Evolutionary conservation across 257 asterid genomes (phyloP), one percentile per base, ranked within the genome.

Genomic region (Ballota nigra): DNA sequence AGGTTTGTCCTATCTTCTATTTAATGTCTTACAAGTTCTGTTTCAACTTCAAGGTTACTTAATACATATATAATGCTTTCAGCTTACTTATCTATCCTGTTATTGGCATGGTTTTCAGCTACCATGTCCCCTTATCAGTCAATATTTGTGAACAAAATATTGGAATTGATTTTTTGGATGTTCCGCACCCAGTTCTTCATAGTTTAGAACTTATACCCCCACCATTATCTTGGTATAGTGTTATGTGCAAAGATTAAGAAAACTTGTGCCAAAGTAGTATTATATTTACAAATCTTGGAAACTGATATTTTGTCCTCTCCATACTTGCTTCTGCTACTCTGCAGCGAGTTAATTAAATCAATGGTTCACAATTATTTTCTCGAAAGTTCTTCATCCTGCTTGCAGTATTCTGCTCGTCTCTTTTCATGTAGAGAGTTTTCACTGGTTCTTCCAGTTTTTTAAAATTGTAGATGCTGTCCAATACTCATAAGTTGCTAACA

Each of bases 1-100:
- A 89, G 97, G 97, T 91, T 75, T 71, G 83, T 70, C 72, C 69
- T 56, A 20, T 59, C 72, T 43, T 79, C 60, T 71, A 47, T 16
- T 73, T 49, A 24, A 3, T 47, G 24, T n/a, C 4, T 52, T 63
- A 22, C 64, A 43, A 55, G 43, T 61, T 70, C 63, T 26, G 63
- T 45, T 47, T 52, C 70, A 26, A 26, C 29, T 26, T 26, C 3
- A 56, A 28, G 31, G 23, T 29, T 36, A 64, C 28, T 12, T 6
- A 52, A 19, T 53, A 5, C 26, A 33, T 10, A 60, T 31, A 4
- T 76, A n/a, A 16, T 67, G 31, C 41, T 65, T 51, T 36, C 29
- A 26, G 28, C 40, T 63, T 57, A 40, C 31, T 72, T n/a, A 1
- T 38, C 52, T 43, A 5, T 36, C 43, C 12, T 36, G 47, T 24